A percentile compares a stretch with the other conserved stretches of the same genome.
These are phyloP conservation scores for Boletus fagicola DNA, from an alignment of 768 basidiomycete species.

Conservation along the genomic window DNA sequence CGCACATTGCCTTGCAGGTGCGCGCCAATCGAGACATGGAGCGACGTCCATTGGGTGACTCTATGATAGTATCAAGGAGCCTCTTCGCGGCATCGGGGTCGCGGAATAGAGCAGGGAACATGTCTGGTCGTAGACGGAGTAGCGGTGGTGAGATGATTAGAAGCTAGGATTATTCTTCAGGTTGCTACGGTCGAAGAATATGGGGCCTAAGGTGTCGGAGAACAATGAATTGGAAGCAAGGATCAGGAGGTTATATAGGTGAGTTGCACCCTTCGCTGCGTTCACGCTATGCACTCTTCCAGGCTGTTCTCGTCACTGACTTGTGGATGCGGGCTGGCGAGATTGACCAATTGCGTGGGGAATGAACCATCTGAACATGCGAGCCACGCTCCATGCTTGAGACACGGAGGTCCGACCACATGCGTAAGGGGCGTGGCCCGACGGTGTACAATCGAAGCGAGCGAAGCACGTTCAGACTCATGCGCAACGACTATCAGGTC, in stretches of 20 bases:
- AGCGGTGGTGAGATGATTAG: constrained; percentile 38
- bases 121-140: constrained; percentile 49
- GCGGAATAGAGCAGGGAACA: constrained; percentile 53
- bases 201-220: constrained; percentile 35
- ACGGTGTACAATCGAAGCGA: constrained; percentile 18
- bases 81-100: constrained; percentile 58
- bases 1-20: constrained; percentile 71
- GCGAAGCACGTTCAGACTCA: constrained; percentile 1
- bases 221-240: constrained; percentile 40
- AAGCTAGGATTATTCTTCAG: constrained; percentile 26
- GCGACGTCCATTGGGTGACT: constrained; percentile 63
- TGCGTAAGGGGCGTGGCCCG: constrained; percentile 27
- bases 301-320: constrained; percentile 27
- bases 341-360: constrained; percentile 25
- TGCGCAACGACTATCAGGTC: constrained; percentile 7
- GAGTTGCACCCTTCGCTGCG: constrained; percentile 42
- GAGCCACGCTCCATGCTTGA: constrained; percentile 25
- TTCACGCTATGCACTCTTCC: constrained; percentile 41
- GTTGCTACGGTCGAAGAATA: constrained; percentile 34
- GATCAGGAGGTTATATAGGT: constrained; percentile 26
- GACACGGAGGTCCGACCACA: constrained; percentile 27
- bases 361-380: constrained; percentile 24
- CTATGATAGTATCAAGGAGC: constrained; percentile 50
- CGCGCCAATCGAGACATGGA: constrained; percentile 68
- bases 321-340: constrained; percentile 33